Base-by-base conservation (phyloP, 345 rosid species). In the Balakata baccata region DNA sequence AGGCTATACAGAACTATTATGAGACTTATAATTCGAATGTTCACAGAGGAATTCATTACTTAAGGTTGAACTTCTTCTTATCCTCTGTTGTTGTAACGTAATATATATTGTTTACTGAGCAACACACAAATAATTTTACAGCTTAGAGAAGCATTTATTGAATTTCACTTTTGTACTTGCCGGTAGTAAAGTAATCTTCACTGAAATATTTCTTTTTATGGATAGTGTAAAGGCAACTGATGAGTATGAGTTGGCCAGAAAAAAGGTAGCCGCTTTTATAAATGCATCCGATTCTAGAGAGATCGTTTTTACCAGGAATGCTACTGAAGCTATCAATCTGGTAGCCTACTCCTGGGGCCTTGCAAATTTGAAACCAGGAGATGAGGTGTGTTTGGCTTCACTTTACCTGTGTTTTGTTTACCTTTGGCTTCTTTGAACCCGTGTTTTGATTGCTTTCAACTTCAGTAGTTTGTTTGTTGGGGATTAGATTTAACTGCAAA, bases 251-350 rank as follows among this genome's bases (percentile, higher is more conserved):
- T 75, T 90, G 78, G 97, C 98, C 12, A 86, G 99, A 77, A 89
- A 92, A 83, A 92, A 95, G 60, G 97, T 95, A 29, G 92, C 98
- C 7, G 73, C 82, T 63, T 92, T 95, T 74, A 86, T 95, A 58
- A 95, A 92, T 79, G 99, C 98, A 3, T 72, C 84, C 0, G 94
- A 90, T 25, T 74, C 87, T 60, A 66, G 78, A 74, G 97, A 95
- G 85, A 89, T 94, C 75, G 86, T 95, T 56, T 92, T 95, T 78
- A 95, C 99, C 0, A 90, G 88, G 77, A 92, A 95, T 78, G 99
- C 99, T 3, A 92, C 99, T 34, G 99, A 95, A 82, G 99, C 99
- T 52, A 88, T 95, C 76, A 92, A 95, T 86, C 85, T 95, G 41
- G 96, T 95, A 0, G 97, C 99, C 41, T 80, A 92, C 57, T 80